These are phyloP conservation scores for Cadophora sp. DNA, from an alignment of 2,329 filamentous ascomycete genomes.

Conservation along the genomic window DNA sequence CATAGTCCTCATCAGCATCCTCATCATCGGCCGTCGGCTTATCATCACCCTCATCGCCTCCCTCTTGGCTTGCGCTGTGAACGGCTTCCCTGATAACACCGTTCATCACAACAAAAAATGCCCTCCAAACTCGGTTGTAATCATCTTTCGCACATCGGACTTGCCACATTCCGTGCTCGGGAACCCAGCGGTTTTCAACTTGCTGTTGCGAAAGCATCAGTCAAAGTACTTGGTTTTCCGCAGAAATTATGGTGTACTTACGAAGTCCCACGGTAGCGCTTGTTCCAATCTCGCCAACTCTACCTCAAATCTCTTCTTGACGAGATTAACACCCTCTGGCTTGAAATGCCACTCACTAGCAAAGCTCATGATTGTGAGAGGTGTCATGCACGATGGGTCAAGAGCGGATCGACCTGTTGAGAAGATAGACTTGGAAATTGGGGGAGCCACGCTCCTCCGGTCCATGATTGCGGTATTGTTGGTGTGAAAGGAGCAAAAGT, in stretches of 20 bases:
- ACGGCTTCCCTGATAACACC: constrained; percentile 33
- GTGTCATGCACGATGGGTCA: not conserved
- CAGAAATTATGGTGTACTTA: not conserved
- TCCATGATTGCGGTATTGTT: not conserved
- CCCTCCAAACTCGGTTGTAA: constrained; percentile 12
- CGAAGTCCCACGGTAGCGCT: not conserved
- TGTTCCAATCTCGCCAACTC: constrained; percentile 19
- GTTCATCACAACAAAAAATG: constrained; percentile 28
- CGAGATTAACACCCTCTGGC: constrained; percentile 32
- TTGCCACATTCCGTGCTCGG: constrained; percentile 22
- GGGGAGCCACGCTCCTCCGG: constrained; percentile 1
- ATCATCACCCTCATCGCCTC: constrained; percentile 23
- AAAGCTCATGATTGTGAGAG: constrained; percentile 22
- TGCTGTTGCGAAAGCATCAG: constrained; percentile 17
- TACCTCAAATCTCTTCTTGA: constrained; percentile 33
- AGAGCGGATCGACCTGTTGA: constrained; percentile 6
- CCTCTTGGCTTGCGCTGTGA: constrained; percentile 13
- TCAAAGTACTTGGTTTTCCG: not conserved
- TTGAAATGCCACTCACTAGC: constrained; percentile 37
- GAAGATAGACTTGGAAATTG: not conserved
- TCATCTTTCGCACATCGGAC: constrained; percentile 23
- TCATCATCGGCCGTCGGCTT: not conserved
- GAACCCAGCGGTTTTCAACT: constrained; percentile 20
- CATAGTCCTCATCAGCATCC: constrained; percentile 24
- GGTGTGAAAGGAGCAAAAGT: not conserved